Evolutionary conservation across 169 alveolate genomes (phyloP), one percentile per base, ranked within the genome.

Genomic region (Amoebophrya sp.): DNA sequence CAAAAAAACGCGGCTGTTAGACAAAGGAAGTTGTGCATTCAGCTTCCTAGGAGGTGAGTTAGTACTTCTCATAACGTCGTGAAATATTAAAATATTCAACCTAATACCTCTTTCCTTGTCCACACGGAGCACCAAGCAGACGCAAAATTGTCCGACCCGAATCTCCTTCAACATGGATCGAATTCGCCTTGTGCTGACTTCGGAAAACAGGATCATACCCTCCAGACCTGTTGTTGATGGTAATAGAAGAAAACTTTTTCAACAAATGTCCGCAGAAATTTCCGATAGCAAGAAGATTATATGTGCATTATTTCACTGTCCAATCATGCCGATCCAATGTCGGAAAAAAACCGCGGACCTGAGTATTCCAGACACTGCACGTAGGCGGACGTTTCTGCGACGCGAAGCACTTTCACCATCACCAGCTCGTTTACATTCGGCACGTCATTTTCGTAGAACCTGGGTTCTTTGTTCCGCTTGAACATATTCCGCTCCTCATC

Each of bases 301-400:
- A n/a, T n/a, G n/a, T n/a, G n/a, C n/a, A n/a, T n/a, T n/a, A n/a
- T n/a, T n/a, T n/a, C n/a, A n/a, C n/a, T n/a, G n/a, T n/a, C n/a
- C n/a, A n/a, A n/a, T n/a, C n/a, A n/a, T n/a, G n/a, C n/a, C n/a
- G n/a, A n/a, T n/a, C n/a, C n/a, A n/a, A n/a, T n/a, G n/a, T n/a
- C n/a, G n/a, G n/a, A n/a, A n/a, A n/a, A n/a, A n/a, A n/a, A n/a
- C n/a, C n/a, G n/a, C n/a, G n/a, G n/a, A 66, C 83, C 83, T 18
- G 83, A 66, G 83, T 66, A 66, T 66, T 66, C 83, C 39, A 66
- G 83, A n/a, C 83, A 66, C 83, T 25, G 29, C 39, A 66, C 83
- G 83, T 66, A 66, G 35, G 83, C 83, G 10, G 38, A 25, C 7
- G 83, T 66, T 66, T 66, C 83, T 25, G 83, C 83, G 32, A 66